Evolutionary conservation across 352 stramenopile genomes (phyloP), one percentile per base, ranked within the genome.

Genomic region (Globisporangium nunn): DNA sequence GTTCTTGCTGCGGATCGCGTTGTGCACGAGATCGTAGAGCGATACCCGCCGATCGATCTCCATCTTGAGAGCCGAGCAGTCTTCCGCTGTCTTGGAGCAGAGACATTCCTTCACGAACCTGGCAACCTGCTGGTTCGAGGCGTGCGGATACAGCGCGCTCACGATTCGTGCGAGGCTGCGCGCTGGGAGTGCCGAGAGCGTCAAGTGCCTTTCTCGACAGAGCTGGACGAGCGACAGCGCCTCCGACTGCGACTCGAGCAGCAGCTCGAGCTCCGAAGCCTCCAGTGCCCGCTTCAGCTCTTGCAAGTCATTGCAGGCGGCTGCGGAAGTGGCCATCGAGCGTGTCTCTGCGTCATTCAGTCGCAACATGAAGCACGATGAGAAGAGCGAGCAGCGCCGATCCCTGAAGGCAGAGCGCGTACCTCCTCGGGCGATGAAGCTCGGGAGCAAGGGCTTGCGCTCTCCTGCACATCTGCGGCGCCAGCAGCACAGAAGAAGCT

Each of bases 1-100:
- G 15, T 18, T 30, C 30, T 41, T 44, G 39, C 41, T 50, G 18
- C 33, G 17, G 12, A 70, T 63, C 2, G 31, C 6, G 41, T 14
- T 18, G 40, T 54, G 55, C 2, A 67, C 28, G 17, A 70, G 59
- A 2, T 60, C 59, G 31, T 64, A 60, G 18, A 70, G 55, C 31
- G 63, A 63, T 10, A 63, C 40, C 23, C 41, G 59, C 12, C 40
- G 33, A 6, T 67, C 63, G 8, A 70, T 41, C 45, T 46, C 51
- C 18, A 52, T 43, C 52, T 70, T 70, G 39, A 70, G 55, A 18
- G 33, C 44, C 18, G 58, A 53, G 48, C 58, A 70, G 2, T 54
- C 54, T 15, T 52, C 33, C 7, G 18, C 43, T 0, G 37, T 39
- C 30, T 54, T 50, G 28, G 59, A 37, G 40, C 41, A 59, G 39